Base-by-base conservation (phyloP, 2,329 filamentous ascomycete genomes). In the Mollisia scopiformis region DNA sequence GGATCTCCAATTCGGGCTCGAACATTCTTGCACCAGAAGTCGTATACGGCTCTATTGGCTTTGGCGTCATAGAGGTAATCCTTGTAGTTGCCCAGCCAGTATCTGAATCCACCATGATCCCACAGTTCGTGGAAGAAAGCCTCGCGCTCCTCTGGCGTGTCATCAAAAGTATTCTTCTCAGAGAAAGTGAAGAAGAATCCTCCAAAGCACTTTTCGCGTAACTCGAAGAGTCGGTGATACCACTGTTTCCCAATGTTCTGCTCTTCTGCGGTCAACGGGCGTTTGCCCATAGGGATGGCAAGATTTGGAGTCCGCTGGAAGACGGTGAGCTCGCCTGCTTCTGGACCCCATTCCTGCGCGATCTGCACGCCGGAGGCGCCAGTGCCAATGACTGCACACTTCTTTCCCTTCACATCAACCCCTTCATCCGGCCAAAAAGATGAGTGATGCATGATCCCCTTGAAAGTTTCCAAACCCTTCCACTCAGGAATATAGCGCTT, bases 221-320 rank as follows among this genome's bases (percentile, higher is more conserved):
- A 53, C 10, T 55, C 50, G n/a, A 41, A 90, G 87, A 89, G 75
- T 54, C 81, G 75, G 0, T 75, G 77, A 53, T 85, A 84, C 35
- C 71, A 73, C 7, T 63, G 65, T 66, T 83, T 62, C n/a, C 23
- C 35, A 0, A 27, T 8, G 3, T 58, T 51, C 30, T 66, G 57
- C 10, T 58, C 60, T 39, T 64, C 59, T 8, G 30, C 13, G 10
- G 55, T 59, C 7, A 64, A 23, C 4, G n/a, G 13, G 6, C 56
- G 37, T 49, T 64, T 39, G 6, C 82, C 23, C 67, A 70, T 66
- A 23, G 60, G 67, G 21, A 61, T 11, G n/a, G 63, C 51, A 6
- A 88, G 75, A 61, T 90, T 90, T 0, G 88, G 88, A 1, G 86
- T 90, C 11, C 88, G 81, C 67, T 90, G 86, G 72, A 89, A 89